A percentile compares a stretch with the other conserved stretches of the same genome.
Evolutionary conservation across 2,329 filamentous ascomycete species (phyloP).

Genomic region (Botrytis porri): DNA sequence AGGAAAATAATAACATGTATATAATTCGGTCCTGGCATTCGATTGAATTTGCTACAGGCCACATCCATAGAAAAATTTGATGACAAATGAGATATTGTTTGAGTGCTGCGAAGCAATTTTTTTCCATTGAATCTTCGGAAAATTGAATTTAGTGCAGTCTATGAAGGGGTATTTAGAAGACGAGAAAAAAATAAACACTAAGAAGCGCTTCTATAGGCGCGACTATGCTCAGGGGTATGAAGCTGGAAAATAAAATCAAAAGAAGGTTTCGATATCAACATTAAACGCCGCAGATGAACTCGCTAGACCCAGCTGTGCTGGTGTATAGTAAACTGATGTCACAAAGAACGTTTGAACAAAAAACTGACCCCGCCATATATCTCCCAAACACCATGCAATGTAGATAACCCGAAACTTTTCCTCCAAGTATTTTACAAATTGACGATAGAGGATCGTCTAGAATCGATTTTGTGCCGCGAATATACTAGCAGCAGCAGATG

Average conservation of each 20-base stretch:
- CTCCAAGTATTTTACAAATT: conserved; percentile 36
- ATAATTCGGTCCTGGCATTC: conserved; percentile 15
- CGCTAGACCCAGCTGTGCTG: conserved; percentile 19
- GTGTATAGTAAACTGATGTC: conserved; percentile 24
- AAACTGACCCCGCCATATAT: conserved; percentile 25
- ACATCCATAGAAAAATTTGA: conserved; percentile 14
- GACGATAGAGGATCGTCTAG: conserved; percentile 37
- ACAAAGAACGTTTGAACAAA: conserved; percentile 30
- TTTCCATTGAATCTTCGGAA: conserved; percentile 18
- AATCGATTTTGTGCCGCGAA: conserved; percentile 68
- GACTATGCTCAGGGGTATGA: conserved; percentile 31
- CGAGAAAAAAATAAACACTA: conserved; percentile 27
- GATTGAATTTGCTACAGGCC: conserved; percentile 13
- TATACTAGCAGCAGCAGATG: conserved; percentile 76
- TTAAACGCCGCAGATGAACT: conserved; percentile 24
- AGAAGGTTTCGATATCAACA: conserved; percentile 25
- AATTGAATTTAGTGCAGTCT: conserved; percentile 31
- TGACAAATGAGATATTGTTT: conserved; percentile 21
- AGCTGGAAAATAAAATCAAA: conserved; percentile 29
- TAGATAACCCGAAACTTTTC: conserved; percentile 38
- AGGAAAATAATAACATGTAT: conserved; percentile 14
- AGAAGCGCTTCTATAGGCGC: conserved; percentile 26
- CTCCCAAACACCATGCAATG: conserved; percentile 38
- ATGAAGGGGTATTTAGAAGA: conserved; percentile 34
- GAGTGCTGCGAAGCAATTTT: conserved; percentile 15